Evolutionary conservation across 2,329 filamentous ascomycete genomes (phyloP), one percentile per base, ranked within the genome.

Genomic region (Bipolaris zeicola): DNA sequence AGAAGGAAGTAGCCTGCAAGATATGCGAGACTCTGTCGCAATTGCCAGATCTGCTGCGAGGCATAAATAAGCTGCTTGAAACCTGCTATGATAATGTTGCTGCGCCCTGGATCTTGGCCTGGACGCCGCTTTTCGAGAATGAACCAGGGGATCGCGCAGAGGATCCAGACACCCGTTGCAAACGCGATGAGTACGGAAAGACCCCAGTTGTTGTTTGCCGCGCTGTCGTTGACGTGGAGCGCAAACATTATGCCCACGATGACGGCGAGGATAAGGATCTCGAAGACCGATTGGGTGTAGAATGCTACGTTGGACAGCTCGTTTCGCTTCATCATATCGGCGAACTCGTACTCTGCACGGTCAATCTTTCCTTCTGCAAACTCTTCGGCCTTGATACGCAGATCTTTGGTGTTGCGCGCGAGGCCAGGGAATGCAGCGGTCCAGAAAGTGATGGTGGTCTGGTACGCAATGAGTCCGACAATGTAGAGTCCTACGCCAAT

Each of bases 371-470:
- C 82, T 1, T 78, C 73, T 20, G 77, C 59, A 11, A 67, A 65
- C 10, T 71, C 78, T 49, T 80, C 83, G n/a, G 79, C 76, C 5
- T 83, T 83, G 50, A 80, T 80, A 24, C 84, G 77, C 66, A 86
- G 74, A 22, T 82, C 77, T 1, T 70, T 65, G 0, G 82, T 84
- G 61, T 86, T 85, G 6, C 84, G 73, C 4, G 85, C 83, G 6
- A 87, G 73, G 0, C 83, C 79, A 3, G 85, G 84, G 55, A 87
- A 87, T 0, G 87, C 86, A 0, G 87, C 71, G 1, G 86, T 88
- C 85, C 87, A 89, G 70, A 89, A 89, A 0, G 87, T 89, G 46
- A 89, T 76, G 0, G 85, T 87, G 2, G 87, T 83, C 72, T 89
- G 87, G 63, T 89, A 89, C 1, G 83, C 82, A 60, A 90, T 86